Evolutionary conservation across 1,284 basidiomycete genomes (phyloP), one percentile per base, ranked within the genome.

Genomic region (Ustilago tritici): DNA sequence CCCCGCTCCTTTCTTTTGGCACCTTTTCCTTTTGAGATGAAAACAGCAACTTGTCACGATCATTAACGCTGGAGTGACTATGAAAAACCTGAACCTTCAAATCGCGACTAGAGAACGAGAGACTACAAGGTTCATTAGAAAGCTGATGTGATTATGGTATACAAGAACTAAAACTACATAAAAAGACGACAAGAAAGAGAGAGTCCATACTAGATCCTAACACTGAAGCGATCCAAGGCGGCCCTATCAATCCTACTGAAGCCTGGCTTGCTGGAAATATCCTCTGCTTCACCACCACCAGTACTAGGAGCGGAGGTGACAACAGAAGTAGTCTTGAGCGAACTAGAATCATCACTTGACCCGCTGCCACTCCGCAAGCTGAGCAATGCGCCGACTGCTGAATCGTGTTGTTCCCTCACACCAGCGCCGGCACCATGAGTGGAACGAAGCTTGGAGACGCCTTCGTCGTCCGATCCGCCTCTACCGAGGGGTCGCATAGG

Each of bases 321-420:
- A 1, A 71, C 60, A n/a, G 66, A 66, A 23, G 40, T 41, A 2
- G 31, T 55, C 19, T 55, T 54, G 19, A 31, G 19, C 10, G 54
- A 46, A 10, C 58, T 31, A n/a, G 60, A 49, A 41, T 70, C 70
- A 46, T 78, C 76, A 56, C 67, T 69, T 10, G 61, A 70, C 5
- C 74, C 74, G 8, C 58, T 69, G 8, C 74, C 65, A 58, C 65
- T 70, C n/a, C 77, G 69, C 38, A 79, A 38, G 58, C 73, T 76
- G 17, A 79, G 56, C 46, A 79, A 56, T 0, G 77, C 77, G 9
- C 77, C 77, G 2, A 79, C 73, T 1, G 73, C 77, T n/a, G 71
- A 74, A 36, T 71, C 71, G 41, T 67, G 63, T 62, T 69, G 74
- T 53, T 78, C 71, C 43, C 61, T 70, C 50, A 64, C 38, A 2